A percentile compares a stretch with the other conserved stretches of the same genome.
Evolutionary conservation across 805 yeast genomes (phyloP).

Genomic region (Ogataea pini): DNA sequence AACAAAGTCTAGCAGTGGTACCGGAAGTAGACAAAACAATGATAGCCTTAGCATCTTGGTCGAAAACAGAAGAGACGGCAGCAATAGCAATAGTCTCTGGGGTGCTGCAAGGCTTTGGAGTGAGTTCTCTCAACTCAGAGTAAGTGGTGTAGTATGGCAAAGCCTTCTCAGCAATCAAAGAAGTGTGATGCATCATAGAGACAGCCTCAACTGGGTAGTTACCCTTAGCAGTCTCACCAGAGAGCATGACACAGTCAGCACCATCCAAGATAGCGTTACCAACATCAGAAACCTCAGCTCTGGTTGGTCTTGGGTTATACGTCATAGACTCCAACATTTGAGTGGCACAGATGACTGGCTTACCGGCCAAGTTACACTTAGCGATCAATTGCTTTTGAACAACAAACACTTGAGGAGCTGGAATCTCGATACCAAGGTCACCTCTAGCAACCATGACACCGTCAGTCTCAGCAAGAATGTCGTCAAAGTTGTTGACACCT

Average conservation of each 20-base stretch:
- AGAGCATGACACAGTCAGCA: slow-evolving; percentile 99
- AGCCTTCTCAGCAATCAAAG: slow-evolving; percentile 94
- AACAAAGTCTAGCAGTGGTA: slow-evolving; percentile 89
- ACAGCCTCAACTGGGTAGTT: slow-evolving; percentile 97
- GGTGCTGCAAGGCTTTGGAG: slow-evolving; percentile 87
- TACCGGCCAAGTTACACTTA: slow-evolving; percentile 98
- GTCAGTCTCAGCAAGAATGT: slow-evolving; percentile 89
- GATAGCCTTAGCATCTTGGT: slow-evolving; percentile 95
- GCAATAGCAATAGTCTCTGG: slow-evolving; percentile 97
- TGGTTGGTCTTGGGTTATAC: slow-evolving; percentile 99
- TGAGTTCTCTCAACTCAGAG: slow-evolving; percentile 84
- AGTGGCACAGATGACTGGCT: slow-evolving; percentile 99
- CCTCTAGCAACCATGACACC: slow-evolving; percentile 99
- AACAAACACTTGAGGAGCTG: slow-evolving; percentile 97
- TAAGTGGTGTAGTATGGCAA: slow-evolving; percentile 80
- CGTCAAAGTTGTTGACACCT: slow-evolving; percentile 99
- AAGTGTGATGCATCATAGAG: slow-evolving; percentile 97
- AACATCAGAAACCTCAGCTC: slow-evolving; percentile 99
- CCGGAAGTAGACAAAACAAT: slow-evolving; percentile 95
- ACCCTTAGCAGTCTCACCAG: slow-evolving; percentile 99
- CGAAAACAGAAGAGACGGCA: slow-evolving; percentile 94
- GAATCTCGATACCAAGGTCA: slow-evolving; percentile 98
- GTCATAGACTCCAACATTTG: slow-evolving; percentile 99
- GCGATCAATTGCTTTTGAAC: slow-evolving; percentile 99
- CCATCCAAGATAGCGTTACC: slow-evolving; percentile 99